Evolutionary conservation across 106 monocot species (phyloP), one percentile per base, ranked within the genome.

Genomic region (Apostasia shenzhenica): DNA sequence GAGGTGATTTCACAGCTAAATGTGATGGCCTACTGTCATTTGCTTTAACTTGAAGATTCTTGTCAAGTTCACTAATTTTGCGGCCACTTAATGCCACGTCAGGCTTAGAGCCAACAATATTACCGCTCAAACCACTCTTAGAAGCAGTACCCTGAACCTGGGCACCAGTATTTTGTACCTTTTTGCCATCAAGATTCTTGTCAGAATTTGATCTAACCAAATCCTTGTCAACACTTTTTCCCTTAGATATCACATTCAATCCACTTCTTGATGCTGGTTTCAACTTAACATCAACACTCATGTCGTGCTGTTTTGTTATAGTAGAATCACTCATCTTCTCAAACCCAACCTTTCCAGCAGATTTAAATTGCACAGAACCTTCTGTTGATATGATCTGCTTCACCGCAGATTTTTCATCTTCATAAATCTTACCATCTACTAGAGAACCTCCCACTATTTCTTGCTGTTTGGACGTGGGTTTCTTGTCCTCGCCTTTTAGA

Each of bases 201-300:
- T 14, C 48, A 65, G 65, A 65, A 49, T 65, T 65, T 12, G 48
- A 65, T 65, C 65, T 10, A 65, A 49, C 37, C 48, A 48, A 3
- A 65, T 6, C 48, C 8, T 38, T 37, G 37, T 65, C 48, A 65
- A 65, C 8, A 6, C 0, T 48, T 1, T 8, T 37, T 65, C 37
- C 65, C 13, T 65, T 65, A 7, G 2, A 26, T 26, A 26, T 26
- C 26, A 26, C 26, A 26, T 26, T 26, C 26, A 26, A 26, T 26
- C 26, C 26, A 26, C 0, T 26, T 26, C 26, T 26, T 26, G 26
- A 26, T 26, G 26, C 26, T 26, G 26, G 26, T 26, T 26, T 26
- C 26, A 26, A 26, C 26, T 26, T 26, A 26, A 26, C 26, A 26
- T 26, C 26, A 26, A 26, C 26, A 26, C 26, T 26, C 26, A 26